Evolutionary conservation across 1,139 yeast genomes (phyloP).

Genomic region (Geotrichum fermentans): DNA sequence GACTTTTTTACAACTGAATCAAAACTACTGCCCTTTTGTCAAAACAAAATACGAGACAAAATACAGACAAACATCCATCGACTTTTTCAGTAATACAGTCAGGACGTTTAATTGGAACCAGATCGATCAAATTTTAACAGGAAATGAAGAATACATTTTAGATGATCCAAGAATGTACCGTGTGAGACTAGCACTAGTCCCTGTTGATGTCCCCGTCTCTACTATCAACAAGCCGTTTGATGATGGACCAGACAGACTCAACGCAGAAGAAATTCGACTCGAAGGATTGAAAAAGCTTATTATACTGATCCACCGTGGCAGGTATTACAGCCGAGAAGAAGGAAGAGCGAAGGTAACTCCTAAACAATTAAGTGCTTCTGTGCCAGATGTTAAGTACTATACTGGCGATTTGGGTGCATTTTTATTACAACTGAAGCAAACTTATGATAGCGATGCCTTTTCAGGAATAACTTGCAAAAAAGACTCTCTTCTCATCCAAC

Average conservation of each 20-base stretch:
- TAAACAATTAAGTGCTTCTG: conserved; percentile 47
- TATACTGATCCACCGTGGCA: conserved; percentile 58
- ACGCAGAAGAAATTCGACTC: conserved; percentile 76
- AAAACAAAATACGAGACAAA: conserved; percentile 73
- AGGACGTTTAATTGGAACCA: conserved; percentile 80
- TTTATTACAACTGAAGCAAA: conserved; percentile 46
- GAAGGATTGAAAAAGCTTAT: conserved; percentile 81
- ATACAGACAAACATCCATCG: conserved; percentile 51
- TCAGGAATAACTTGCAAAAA: conserved; percentile 27
- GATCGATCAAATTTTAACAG: conserved; percentile 84
- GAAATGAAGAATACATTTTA: conserved; percentile 68
- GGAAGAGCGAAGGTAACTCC: conserved; percentile 31
- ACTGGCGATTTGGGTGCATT: conserved; percentile 79
- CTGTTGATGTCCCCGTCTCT: conserved; percentile 58
- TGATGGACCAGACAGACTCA: conserved; percentile 47
- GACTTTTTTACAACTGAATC: conserved; percentile 21
- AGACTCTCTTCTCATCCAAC: conserved; percentile 38
- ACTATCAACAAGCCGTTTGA: conserved; percentile 10
- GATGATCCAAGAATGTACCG: conserved; percentile 56
- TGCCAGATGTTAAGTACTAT: conserved; percentile 77
- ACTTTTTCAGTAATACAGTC: conserved; percentile 53
- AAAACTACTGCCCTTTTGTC: conserved; percentile 46
- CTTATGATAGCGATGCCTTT: conserved; percentile 21
- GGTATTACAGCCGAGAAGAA: conserved; percentile 46
- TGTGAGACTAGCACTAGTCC: conserved; percentile 75